Conservation (phyloP, 805 yeast genomes). For the Yamadazyma philogaea region DNA sequence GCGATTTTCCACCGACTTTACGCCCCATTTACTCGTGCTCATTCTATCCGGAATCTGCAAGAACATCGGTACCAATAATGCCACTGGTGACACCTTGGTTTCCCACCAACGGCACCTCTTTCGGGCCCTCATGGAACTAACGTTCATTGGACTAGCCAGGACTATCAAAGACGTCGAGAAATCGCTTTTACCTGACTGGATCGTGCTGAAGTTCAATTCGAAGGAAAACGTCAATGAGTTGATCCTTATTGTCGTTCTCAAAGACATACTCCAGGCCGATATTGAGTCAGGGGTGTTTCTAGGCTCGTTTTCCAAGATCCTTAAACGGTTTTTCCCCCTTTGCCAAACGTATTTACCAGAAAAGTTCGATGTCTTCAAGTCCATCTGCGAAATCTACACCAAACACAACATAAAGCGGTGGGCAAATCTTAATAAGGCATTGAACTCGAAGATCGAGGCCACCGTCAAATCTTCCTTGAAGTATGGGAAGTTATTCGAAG, state of each 20-base stretch:
- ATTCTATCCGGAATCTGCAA: slow-evolving; percentile 35
- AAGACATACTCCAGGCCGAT: slow-evolving; percentile 29
- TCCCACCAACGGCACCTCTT: slow-evolving; percentile 45
- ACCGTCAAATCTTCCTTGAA: slow-evolving; percentile 48
- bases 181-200: slow-evolving; percentile 41
- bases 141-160: slow-evolving; percentile 54
- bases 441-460: slow-evolving; percentile 22
- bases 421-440: slow-evolving; percentile 38
- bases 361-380: slow-evolving; percentile 30
- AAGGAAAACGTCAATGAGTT: slow-evolving; percentile 17
- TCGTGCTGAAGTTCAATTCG: slow-evolving; percentile 25
- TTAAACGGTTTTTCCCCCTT: slow-evolving; percentile 43
- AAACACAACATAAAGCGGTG: slow-evolving; percentile 33
- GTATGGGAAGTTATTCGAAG: slow-evolving; percentile 58
- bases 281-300: slow-evolving; percentile 28
- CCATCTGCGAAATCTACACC: slow-evolving; percentile 36
- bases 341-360: slow-evolving; percentile 26
- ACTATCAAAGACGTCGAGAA: slow-evolving; percentile 40
- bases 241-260: slow-evolving; percentile 24
- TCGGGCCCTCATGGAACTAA: slow-evolving; percentile 55
- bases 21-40: slow-evolving; percentile 45
- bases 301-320: slow-evolving; percentile 44
- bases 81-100: slow-evolving; percentile 14
- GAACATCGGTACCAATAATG: slow-evolving; percentile 43
- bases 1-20: slow-evolving; percentile 55